Evolutionary conservation across 805 yeast genomes (phyloP), one percentile per base, ranked within the genome.

Genomic region (Candida argentea): DNA sequence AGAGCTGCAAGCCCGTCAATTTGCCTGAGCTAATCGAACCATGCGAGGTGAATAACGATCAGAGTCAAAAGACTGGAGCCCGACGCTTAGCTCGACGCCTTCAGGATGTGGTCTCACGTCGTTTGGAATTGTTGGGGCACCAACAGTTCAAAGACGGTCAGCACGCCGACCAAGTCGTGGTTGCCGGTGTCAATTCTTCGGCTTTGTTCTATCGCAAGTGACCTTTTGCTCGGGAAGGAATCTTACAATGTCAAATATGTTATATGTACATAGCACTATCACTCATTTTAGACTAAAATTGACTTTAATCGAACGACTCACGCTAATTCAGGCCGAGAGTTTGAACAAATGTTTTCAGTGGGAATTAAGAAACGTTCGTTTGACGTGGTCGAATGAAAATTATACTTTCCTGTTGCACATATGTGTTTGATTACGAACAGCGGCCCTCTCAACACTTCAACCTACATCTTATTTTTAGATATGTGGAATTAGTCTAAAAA

Each of bases 151-250:
- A 42, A 6, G 43, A 44, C 13, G 57, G 60, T 9, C 36, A 32
- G 14, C 39, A 42, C 0, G 59, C 61, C 6, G 66, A 68, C 29
- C 87, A 80, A 50, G 70, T 60, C 4, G 44, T 78, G 5, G 67
- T 64, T 22, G 79, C 87, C 4, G 86, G 87, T 6, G 69, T 58
- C 7, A 63, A 63, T 27, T 57, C 72, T 21, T 67, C 81, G 19
- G 87, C 79, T 22, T 61, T 82, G 17, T 81, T 54, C 52, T 82
- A 80, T 57, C 61, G 53, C n/a, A n/a, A n/a, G n/a, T n/a, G n/a
- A n/a, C n/a, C n/a, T n/a, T n/a, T n/a, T n/a, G n/a, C n/a, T n/a
- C n/a, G n/a, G n/a, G n/a, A n/a, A n/a, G n/a, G n/a, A n/a, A n/a
- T n/a, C n/a, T n/a, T n/a, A n/a, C n/a, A n/a, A n/a, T n/a, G n/a